Evolutionary conservation across 306 rosid species (phyloP).

Genomic region (Mimosa bimucronata): DNA sequence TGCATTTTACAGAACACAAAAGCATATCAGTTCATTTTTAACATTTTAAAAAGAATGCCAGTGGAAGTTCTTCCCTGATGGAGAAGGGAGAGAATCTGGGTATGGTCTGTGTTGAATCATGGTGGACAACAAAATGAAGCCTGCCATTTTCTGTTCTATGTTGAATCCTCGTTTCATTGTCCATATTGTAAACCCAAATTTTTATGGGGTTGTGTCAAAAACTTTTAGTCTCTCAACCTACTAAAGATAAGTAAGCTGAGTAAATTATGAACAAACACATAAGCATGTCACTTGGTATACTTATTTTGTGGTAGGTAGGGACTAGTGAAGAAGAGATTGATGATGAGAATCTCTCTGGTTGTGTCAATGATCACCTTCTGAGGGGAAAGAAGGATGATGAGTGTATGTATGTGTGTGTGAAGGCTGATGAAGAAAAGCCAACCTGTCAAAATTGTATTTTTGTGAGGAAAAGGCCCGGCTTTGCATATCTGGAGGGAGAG

Average conservation of each 20-base stretch:
- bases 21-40: constrained; percentile 46
- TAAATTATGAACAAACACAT: neutral
- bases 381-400: constrained; percentile 63
- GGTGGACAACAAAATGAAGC: constrained; percentile 56
- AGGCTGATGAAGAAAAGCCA: constrained; percentile 60
- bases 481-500: constrained; percentile 76
- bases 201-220: constrained; percentile 34
- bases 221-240: neutral
- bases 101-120: constrained; percentile 44
- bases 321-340: neutral
- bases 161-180: constrained; percentile 38
- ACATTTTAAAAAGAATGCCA: constrained; percentile 26
- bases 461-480: constrained; percentile 60
- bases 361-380: constrained; percentile 54
- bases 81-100: constrained; percentile 70
- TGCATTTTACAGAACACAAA: constrained; percentile 38
- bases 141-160: constrained; percentile 20
- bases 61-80: constrained; percentile 59
- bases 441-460: constrained; percentile 56
- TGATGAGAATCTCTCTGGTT: constrained; percentile 30
- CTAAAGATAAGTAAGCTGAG: neutral
- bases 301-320: neutral
- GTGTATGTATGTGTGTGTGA: constrained; percentile 54
- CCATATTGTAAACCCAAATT: constrained; percentile 59
- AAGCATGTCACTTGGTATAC: neutral